Base-by-base conservation (phyloP, 163 green algal genomes). In the Botryococcus braunii region DNA sequence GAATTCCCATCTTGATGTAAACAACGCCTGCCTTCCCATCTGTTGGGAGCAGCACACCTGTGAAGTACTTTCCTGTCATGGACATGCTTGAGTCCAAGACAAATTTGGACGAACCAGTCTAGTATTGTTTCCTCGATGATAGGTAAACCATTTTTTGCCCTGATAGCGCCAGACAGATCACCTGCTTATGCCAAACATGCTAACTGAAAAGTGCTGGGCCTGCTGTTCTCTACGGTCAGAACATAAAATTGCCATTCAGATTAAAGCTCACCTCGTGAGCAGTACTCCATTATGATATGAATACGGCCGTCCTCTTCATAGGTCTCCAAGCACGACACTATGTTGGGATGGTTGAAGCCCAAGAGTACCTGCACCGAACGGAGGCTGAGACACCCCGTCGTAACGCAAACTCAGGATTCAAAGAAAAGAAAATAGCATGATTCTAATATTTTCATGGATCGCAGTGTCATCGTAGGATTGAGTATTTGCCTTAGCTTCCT, bases 211-310 rank as follows among this genome's bases (percentile, higher is more conserved):
- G n/a, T n/a, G n/a, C n/a, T n/a, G n/a, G n/a, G n/a, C n/a, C n/a
- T n/a, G n/a, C n/a, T n/a, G n/a, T n/a, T n/a, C n/a, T n/a, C n/a
- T n/a, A n/a, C n/a, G n/a, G n/a, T n/a, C n/a, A n/a, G n/a, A n/a
- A n/a, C n/a, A n/a, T n/a, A n/a, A n/a, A n/a, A n/a, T n/a, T n/a
- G n/a, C n/a, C n/a, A n/a, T n/a, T n/a, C n/a, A n/a, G 40, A 61
- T 43, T 13, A 23, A 56, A 27, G 36, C 52, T 43, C 6, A 84
- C 84, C 86, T 68, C 86, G 81, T 35, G 72, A 80, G 76, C 85
- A 93, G 68, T 77, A 88, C 40, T 92, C 87, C 87, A 94, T 91
- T 11, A 92, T 77, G 43, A 92, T 92, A 69, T 77, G 86, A 36
- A 94, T 79, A 70, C 87, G 88, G 43, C 75, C 80, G 1, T 69